Evolutionary conservation across 73 alveolate genomes (phyloP).

Genomic region (Uronychia binucleata): DNA sequence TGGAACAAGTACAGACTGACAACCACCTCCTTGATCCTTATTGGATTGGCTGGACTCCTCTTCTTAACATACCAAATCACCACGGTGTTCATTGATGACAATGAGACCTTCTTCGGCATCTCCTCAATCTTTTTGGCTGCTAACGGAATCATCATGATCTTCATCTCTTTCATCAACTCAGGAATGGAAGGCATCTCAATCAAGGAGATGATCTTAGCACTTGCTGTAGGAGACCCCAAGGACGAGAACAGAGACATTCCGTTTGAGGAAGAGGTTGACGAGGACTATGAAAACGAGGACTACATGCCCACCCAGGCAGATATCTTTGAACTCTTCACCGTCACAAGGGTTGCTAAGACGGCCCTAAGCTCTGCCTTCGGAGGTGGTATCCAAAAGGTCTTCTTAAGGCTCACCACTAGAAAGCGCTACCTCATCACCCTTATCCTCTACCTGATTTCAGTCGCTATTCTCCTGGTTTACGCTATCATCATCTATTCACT

Average conservation of each 20-base stretch:
- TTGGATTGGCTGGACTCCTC: slow-evolving; percentile 15
- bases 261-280: slow-evolving; percentile 46
- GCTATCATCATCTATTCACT: slow-evolving; percentile 18
- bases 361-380: slow-evolving; percentile 39
- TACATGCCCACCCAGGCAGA: slow-evolving; percentile 45
- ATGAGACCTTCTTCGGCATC: slow-evolving; percentile 53
- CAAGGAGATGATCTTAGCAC: slow-evolving; percentile 25
- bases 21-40: background rate
- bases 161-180: slow-evolving; percentile 36
- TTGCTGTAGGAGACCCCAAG: slow-evolving; percentile 22
- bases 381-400: slow-evolving; percentile 56
- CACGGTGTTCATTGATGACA: slow-evolving; percentile 37
- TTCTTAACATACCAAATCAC: slow-evolving; percentile 41
- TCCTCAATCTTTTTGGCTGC: slow-evolving; percentile 61
- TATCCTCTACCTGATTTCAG: slow-evolving; percentile 27
- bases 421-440: slow-evolving; percentile 3
- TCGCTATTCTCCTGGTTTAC: slow-evolving; percentile 51
- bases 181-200: slow-evolving; percentile 47
- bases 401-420: background rate
- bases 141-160: slow-evolving; percentile 43
- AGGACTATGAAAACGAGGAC: slow-evolving; percentile 31
- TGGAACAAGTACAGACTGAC: slow-evolving; percentile 59
- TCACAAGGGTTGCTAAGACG: slow-evolving; percentile 22
- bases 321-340: slow-evolving; percentile 60
- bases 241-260: slow-evolving; percentile 42